phyloP scores from a whole-genome alignment of 2,329 filamentous ascomycete genomes.

The Trichoderma citrinoviride region DNA sequence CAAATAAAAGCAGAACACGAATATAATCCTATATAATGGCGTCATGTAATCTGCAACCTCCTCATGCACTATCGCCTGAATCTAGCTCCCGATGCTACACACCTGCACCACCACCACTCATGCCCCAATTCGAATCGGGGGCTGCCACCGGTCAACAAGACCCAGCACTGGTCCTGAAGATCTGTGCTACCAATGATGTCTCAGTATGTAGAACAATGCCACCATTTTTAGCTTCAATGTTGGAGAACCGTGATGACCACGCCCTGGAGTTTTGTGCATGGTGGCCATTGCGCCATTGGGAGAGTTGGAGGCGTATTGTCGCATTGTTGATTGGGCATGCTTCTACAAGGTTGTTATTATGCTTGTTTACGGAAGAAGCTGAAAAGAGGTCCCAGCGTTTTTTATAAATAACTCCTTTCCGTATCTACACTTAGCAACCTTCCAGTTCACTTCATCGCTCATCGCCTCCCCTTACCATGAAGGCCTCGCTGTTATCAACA shows the following conservation, averaged over 20 bases:
- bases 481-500: slow-evolving; percentile 11
- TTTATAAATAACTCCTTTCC: not conserved
- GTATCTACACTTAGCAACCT: not conserved
- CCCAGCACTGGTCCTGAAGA: not conserved
- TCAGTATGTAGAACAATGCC: slow-evolving; percentile 13
- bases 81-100: not conserved
- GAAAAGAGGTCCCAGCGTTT: not conserved
- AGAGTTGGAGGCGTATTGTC: not conserved
- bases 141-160: too few relatives aligned
- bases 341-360: not conserved
- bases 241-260: not conserved
- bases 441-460: not conserved
- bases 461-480: slow-evolving; percentile 19
- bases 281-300: not conserved
- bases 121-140: not conserved
- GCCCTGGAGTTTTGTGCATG: not conserved
- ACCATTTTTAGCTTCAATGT: slow-evolving; percentile 25
- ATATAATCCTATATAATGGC: not conserved
- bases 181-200: not conserved
- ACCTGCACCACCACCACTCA: not conserved
- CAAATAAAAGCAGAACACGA: not conserved
- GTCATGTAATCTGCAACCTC: not conserved
- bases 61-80: not conserved
- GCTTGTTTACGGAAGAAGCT: not conserved
- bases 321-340: not conserved